Conservation (phyloP, 192 early-diverging fungal genomes). For the Lobosporangium transversale region DNA sequence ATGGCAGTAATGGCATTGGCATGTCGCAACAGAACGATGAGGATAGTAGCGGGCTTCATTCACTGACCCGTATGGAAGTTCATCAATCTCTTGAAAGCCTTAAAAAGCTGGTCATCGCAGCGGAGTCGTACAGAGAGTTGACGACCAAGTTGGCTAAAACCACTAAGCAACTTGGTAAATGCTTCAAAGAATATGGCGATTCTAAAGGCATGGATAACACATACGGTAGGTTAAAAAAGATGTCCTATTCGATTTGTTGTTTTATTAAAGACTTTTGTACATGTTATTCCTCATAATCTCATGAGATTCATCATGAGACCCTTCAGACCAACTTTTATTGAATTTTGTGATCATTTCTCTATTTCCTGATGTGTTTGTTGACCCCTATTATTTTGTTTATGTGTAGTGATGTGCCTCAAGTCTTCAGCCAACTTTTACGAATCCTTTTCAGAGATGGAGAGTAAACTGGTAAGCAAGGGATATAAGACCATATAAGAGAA, state of each 20-base stretch:
- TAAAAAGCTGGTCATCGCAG: slow-evolving; percentile 52
- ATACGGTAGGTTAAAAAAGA: slow-evolving; percentile 47
- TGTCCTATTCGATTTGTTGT: no score
- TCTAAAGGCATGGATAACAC: slow-evolving; percentile 55
- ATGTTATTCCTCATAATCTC: no score
- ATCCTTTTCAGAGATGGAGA: slow-evolving; percentile 49
- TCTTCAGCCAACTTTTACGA: slow-evolving; percentile 59
- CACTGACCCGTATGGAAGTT: slow-evolving; percentile 30
- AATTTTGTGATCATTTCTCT: background rate
- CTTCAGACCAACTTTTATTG: background rate
- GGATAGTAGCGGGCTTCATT: background rate
- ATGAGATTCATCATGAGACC: background rate
- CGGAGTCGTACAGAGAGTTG: slow-evolving; percentile 54
- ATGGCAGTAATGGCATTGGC: no score
- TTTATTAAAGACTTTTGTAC: no score
- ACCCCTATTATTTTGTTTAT: background rate
- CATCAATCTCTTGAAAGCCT: slow-evolving; percentile 45
- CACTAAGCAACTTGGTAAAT: slow-evolving; percentile 45
- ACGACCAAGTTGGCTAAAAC: slow-evolving; percentile 48
- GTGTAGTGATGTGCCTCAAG: slow-evolving; percentile 56
- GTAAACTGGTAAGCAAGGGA: slow-evolving; percentile 55
- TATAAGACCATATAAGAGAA: no score
- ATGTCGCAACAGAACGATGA: background rate
- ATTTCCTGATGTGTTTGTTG: background rate
- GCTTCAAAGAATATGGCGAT: slow-evolving; percentile 56